Conservation (phyloP, 371 early-diverging fungal species). For the Syncephalastrum monosporum region DNA sequence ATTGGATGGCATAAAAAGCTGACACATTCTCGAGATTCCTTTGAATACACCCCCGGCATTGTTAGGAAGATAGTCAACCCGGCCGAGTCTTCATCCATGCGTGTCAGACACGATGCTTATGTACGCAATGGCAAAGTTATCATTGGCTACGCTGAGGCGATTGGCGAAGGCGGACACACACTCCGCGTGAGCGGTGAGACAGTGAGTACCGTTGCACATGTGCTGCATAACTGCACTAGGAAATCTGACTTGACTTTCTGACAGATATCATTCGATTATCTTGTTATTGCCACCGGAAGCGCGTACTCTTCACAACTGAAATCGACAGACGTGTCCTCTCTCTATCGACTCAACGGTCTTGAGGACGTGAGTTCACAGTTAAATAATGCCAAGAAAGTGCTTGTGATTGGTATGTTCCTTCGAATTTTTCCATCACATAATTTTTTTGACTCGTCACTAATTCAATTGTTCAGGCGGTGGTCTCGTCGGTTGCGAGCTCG, state of each 20-base stretch:
- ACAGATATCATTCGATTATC: conserved; percentile 66
- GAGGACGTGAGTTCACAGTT: conserved; percentile 46
- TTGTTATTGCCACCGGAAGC: conserved; percentile 71
- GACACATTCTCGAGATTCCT: conserved; percentile 22
- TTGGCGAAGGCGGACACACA: conserved; percentile 26
- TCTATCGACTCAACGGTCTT: conserved; percentile 32
- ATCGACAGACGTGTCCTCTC: conserved; percentile 40
- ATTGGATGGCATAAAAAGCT: neutral
- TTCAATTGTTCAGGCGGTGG: conserved; percentile 56
- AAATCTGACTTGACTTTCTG: conserved; percentile 11
- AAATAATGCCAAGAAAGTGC: conserved; percentile 47
- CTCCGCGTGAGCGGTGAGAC: conserved; percentile 29
- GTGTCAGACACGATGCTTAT: conserved; percentile 40
- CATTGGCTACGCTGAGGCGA: conserved; percentile 39
- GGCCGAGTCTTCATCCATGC: conserved; percentile 23
- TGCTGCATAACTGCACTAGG: neutral
- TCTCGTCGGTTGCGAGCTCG: conserved; percentile 67
- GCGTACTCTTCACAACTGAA: conserved; percentile 53
- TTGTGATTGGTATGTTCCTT: conserved; percentile 39
- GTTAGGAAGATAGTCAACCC: conserved; percentile 32
- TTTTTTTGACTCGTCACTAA: conserved; percentile 12
- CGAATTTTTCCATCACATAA: neutral
- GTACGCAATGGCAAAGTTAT: conserved; percentile 43
- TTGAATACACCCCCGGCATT: conserved; percentile 46
- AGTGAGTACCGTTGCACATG: conserved; percentile 12